Base-by-base conservation (phyloP, 1,139 yeast genomes). In the Spathaspora sp. region DNA sequence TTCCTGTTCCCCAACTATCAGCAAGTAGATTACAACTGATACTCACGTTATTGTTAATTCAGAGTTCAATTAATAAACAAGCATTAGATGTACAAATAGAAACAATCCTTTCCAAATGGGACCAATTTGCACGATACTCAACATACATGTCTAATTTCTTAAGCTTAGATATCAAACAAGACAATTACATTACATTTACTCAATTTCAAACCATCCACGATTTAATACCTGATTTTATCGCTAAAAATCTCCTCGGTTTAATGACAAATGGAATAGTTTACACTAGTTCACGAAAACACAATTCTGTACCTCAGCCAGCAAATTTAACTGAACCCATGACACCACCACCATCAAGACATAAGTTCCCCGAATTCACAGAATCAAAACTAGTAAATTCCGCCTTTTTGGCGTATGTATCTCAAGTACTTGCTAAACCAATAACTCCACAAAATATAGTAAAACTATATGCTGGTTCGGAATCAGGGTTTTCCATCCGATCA, bases 401-500 rank as follows among this genome's bases (percentile, higher is more conserved):
- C 0, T 59, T 74, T 2, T 57, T 79, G 5, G 64, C 84, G 1
- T 70, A 72, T 38, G 49, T 80, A 27, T 65, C 77, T 1, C 58
- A 71, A 1, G 57, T 74, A 24, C 49, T 72, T 6, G 60, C 52
- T 11, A 52, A 51, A 15, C 49, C 65, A 50, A 47, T 66, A 47
- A 44, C 70, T 52, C 55, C 65, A 51, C 53, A 67, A 51, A 76
- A 82, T 48, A 65, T 86, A 51, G 75, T 84, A 44, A 82, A 79
- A 55, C 73, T 91, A 7, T 91, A 85, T 57, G 72, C 80, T 11
- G 97, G 96, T 0, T 72, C 90, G 5, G 81, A 79, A 43, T 75
- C 83, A 18, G 98, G 98, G 1, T 91, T 87, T 59, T 88, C 97
- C 0, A 86, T 91, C 75, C 70, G 96, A 39, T 86, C 97, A 0